Conservation (phyloP, 2,329 filamentous ascomycete species). For the Seiridium unicorne region DNA sequence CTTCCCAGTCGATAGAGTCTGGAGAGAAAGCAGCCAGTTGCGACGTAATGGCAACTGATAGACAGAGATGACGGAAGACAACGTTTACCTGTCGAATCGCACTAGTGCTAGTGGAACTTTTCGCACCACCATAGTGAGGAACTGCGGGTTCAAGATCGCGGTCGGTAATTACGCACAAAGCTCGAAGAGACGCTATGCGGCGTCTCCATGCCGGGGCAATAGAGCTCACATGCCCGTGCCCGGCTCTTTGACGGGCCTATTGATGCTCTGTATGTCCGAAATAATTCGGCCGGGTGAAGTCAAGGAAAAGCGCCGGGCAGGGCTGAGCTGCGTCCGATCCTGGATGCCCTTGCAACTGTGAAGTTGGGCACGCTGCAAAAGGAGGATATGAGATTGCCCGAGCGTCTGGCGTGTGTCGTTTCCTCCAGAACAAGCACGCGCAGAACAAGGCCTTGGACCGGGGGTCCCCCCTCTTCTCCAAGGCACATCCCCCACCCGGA, state of each 20-base stretch:
- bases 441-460: too few species aligned
- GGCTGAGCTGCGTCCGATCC: too few species aligned
- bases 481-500: neutral
- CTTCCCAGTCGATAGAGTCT: neutral
- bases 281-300: neutral
- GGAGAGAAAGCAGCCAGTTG: neutral
- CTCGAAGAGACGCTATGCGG: neutral
- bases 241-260: neutral
- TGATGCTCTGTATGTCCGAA: neutral
- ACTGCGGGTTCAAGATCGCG: neutral
- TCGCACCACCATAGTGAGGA: neutral
- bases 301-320: too few species aligned
- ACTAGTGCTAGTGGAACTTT: neutral
- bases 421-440: neutral
- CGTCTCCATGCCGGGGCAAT: neutral
- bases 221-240: neutral
- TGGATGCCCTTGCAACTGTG: neutral
- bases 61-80: too few species aligned
- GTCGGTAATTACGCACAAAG: neutral
- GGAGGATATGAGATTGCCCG: neutral
- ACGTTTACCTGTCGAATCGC: neutral
- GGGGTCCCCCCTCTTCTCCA: neutral
- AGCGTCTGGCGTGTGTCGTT: neutral
- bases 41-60: neutral
- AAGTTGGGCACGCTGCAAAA: neutral